Evolutionary conservation across 768 basidiomycete species (phyloP).

Genomic region (Hygrophoropsis aurantiaca): DNA sequence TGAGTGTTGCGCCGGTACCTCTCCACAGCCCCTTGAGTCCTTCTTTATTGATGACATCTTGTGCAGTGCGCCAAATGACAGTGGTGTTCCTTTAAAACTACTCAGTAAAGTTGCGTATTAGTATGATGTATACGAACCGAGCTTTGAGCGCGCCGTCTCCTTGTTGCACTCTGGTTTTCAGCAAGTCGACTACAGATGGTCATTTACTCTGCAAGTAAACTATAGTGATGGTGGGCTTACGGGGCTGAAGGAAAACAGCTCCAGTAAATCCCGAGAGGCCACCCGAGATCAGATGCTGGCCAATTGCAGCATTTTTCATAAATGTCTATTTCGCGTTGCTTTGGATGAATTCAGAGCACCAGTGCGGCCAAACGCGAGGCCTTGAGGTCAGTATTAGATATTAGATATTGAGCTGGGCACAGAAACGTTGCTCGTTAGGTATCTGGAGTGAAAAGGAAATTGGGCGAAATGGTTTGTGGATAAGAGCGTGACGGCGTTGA

Average conservation of each 20-base stretch:
- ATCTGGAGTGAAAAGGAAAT: too few relatives aligned
- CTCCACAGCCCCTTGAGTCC: constrained; percentile 83
- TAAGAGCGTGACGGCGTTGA: too few relatives aligned
- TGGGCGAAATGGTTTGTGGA: too few relatives aligned
- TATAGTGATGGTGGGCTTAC: constrained; percentile 38
- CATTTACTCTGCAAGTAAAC: neutral
- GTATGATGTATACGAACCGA: constrained; percentile 31
- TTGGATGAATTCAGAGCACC: too few relatives aligned
- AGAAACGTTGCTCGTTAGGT: too few relatives aligned
- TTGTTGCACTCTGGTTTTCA: constrained; percentile 93
- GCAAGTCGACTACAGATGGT: constrained; percentile 64
- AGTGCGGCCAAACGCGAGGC: too few relatives aligned
- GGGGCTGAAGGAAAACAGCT: constrained; percentile 73
- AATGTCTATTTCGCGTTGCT: constrained; percentile 2
- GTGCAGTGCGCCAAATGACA: constrained; percentile 50
- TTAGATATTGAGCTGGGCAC: too few relatives aligned
- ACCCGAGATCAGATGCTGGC: constrained; percentile 31
- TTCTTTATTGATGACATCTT: constrained; percentile 57
- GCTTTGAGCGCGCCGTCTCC: constrained; percentile 49
- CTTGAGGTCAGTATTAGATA: too few relatives aligned
- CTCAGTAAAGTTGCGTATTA: neutral
- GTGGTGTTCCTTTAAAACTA: constrained; percentile 30
- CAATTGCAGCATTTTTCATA: constrained; percentile 24
- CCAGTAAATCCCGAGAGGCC: constrained; percentile 79
- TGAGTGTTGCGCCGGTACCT: constrained; percentile 79